These are phyloP conservation scores for Arthroderma sp. DNA, from an alignment of 2,329 filamentous ascomycete species.

Conservation along the genomic window DNA sequence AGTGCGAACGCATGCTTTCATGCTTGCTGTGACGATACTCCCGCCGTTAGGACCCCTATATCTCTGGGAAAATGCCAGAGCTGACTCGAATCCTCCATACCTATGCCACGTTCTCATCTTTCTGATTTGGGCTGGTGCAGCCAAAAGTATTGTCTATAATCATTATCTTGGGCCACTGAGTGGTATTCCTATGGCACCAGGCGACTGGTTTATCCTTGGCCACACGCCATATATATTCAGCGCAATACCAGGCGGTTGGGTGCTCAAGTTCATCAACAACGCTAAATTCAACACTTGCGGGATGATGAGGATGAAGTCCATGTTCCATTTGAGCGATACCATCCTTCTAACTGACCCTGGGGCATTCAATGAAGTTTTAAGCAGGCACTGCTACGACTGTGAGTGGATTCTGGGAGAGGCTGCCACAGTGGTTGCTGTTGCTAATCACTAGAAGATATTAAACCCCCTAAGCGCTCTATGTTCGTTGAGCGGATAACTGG, in stretches of 20 bases:
- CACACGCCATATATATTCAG: neutral
- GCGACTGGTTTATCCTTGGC: neutral
- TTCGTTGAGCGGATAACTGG: constrained; percentile 41
- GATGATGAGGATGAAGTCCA: neutral
- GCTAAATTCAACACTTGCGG: neutral
- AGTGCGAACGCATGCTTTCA: neutral
- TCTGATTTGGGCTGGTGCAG: neutral
- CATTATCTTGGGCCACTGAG: neutral
- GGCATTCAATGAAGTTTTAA: constrained; percentile 41
- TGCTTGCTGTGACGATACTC: neutral
- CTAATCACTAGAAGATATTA: constrained; percentile 16
- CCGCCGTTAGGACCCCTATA: neutral
- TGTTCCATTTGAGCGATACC: constrained; percentile 12
- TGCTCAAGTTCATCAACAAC: neutral
- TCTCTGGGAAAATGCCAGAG: neutral
- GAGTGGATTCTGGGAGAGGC: constrained; percentile 18
- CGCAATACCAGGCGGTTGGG: neutral
- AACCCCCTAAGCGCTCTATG: constrained; percentile 33
- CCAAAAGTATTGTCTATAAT: neutral
- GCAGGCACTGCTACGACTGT: constrained; percentile 43
- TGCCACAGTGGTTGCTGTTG: neutral
- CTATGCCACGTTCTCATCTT: neutral
- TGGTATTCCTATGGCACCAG: neutral
- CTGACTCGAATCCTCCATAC: neutral
- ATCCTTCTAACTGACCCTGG: constrained; percentile 22